phyloP scores from a whole-genome alignment of 768 basidiomycete genomes.

The Tephrocybe sp. region DNA sequence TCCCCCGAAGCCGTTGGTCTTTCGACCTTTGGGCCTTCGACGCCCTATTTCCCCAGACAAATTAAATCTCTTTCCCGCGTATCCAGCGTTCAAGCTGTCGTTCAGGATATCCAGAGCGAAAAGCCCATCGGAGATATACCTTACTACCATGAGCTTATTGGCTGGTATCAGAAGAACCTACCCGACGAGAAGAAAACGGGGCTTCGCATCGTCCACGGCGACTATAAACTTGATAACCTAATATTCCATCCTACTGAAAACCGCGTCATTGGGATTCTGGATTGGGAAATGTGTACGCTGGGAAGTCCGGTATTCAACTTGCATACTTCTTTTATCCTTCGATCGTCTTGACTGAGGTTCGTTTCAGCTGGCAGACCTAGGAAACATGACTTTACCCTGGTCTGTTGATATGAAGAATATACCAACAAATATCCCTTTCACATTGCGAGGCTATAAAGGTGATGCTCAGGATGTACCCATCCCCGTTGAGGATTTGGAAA shows the following conservation, averaged over 20 bases:
- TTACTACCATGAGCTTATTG: constrained; percentile 63
- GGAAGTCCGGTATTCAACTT: constrained; percentile 74
- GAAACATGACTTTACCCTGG: constrained; percentile 89
- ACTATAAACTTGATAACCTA: constrained; percentile 97
- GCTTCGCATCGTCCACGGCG: constrained; percentile 90
- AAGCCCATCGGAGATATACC: constrained; percentile 70
- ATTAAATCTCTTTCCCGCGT: constrained; percentile 85
- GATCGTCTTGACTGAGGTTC: neutral
- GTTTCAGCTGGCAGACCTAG: constrained; percentile 77
- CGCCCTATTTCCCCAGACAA: constrained; percentile 90
- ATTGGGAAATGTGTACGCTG: constrained; percentile 97
- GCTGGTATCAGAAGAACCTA: constrained; percentile 72
- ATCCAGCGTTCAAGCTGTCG: constrained; percentile 73
- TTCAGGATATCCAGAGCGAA: constrained; percentile 62
- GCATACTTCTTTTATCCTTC: neutral
- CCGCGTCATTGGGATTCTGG: constrained; percentile 89
- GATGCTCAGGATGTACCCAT: constrained; percentile 54
- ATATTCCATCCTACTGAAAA: constrained; percentile 93
- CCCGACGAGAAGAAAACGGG: constrained; percentile 78
- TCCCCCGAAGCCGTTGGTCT: constrained; percentile 67
- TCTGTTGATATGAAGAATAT: constrained; percentile 44
- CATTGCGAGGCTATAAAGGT: constrained; percentile 64
- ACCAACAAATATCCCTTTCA: constrained; percentile 21
- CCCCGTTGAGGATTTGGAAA: constrained; percentile 68
- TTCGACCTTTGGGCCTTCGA: constrained; percentile 64